These are phyloP conservation scores for Ailanthus altissimus DNA, from an alignment of 345 rosid species.

Conservation along the genomic window DNA sequence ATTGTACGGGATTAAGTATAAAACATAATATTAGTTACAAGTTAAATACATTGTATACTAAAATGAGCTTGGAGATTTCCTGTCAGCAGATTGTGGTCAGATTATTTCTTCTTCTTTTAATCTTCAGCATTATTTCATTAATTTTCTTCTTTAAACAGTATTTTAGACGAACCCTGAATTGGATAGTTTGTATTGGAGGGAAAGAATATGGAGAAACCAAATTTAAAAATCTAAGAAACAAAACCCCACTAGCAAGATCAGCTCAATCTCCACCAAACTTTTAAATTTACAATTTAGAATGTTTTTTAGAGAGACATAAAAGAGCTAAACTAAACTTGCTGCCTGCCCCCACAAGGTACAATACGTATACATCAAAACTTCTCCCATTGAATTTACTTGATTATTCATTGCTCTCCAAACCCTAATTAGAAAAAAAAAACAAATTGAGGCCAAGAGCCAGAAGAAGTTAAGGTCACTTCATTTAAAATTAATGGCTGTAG, in stretches of 20 bases:
- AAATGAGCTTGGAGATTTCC: neutral
- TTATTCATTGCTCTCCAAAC: neutral
- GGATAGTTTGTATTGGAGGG: conserved; percentile 23
- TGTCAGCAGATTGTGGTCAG: neutral
- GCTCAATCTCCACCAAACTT: neutral
- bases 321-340: conserved; percentile 27
- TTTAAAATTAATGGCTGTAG: conserved; percentile 25
- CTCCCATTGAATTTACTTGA: conserved; percentile 13
- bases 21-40: neutral
- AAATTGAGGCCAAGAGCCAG: neutral
- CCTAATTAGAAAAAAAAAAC: neutral
- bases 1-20: neutral
- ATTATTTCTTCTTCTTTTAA: neutral
- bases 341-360: conserved; percentile 34
- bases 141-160: neutral
- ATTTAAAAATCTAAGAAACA: conserved; percentile 17
- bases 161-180: conserved; percentile 16
- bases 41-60: neutral
- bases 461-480: conserved; percentile 17
- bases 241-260: conserved; percentile 29
- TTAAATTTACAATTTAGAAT: conserved; percentile 28
- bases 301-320: conserved; percentile 26
- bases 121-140: neutral
- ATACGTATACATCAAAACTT: conserved; percentile 17
- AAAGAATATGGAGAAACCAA: conserved; percentile 45